Conservation (phyloP, 2,329 filamentous ascomycete species). For the Erysiphe neolycopersici region DNA sequence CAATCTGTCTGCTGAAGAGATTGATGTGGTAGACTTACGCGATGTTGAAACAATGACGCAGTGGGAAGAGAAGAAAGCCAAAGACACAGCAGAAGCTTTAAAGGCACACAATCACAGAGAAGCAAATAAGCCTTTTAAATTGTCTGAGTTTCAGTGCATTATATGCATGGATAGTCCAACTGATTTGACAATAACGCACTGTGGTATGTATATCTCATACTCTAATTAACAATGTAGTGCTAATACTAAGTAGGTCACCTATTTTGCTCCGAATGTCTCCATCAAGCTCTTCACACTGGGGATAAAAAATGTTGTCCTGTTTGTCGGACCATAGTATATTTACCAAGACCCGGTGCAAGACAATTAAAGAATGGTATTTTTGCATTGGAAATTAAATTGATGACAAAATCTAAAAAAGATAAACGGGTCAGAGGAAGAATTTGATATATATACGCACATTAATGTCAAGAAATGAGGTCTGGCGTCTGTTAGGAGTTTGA, state of each 20-base stretch:
- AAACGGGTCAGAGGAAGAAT: conserved; percentile 13
- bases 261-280: conserved; percentile 35
- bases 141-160: conserved; percentile 33
- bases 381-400: conserved; percentile 33
- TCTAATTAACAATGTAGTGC: neutral
- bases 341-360: conserved; percentile 15
- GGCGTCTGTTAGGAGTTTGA: no score
- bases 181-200: conserved; percentile 34
- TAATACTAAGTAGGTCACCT: conserved; percentile 25
- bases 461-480: no score
- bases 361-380: conserved; percentile 22
- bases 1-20: conserved; percentile 1
- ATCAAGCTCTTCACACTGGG: conserved; percentile 31
- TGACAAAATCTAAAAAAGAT: conserved; percentile 27
- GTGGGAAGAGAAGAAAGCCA: conserved; percentile 9
- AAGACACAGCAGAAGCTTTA: conserved; percentile 10
- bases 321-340: conserved; percentile 31
- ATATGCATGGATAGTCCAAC: conserved; percentile 39
- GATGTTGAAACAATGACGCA: conserved; percentile 8
- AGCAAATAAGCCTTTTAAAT: conserved; percentile 21
- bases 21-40: conserved; percentile 9
- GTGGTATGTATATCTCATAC: conserved; percentile 24
- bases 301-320: conserved; percentile 32
- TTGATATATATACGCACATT: no score
- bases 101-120: conserved; percentile 18